phyloP scores from a whole-genome alignment of 768 basidiomycete species.

The Phylloporus arenicola region DNA sequence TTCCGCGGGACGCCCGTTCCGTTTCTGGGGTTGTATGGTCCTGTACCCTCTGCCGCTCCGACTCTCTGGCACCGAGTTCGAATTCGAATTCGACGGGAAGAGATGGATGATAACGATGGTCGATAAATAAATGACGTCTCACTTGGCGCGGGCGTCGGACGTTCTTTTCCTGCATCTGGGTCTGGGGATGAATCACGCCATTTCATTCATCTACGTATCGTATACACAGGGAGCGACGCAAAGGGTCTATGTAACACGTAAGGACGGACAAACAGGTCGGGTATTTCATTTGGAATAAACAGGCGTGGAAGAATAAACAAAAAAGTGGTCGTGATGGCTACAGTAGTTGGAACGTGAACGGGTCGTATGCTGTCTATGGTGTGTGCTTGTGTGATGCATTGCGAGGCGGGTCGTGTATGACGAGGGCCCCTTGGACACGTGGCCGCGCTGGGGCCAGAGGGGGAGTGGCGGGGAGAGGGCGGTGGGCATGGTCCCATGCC shows the following conservation, averaged over 20 bases:
- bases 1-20: not conserved
- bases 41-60: not conserved
- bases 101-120: not conserved
- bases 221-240: not conserved
- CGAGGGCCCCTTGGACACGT: not conserved
- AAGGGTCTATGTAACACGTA: not conserved
- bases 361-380: not conserved
- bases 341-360: not conserved
- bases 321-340: not conserved
- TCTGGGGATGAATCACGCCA: not conserved
- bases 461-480: not conserved
- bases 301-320: not conserved
- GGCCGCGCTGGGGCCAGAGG: not conserved
- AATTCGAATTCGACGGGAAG: not conserved
- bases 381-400: not conserved
- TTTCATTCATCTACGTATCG: not conserved
- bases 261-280: slow-evolving; percentile 3
- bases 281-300: slow-evolving; percentile 1
- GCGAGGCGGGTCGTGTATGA: not conserved
- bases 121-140: not conserved
- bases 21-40: not conserved
- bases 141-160: not conserved
- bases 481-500: not conserved
- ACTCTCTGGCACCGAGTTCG: not conserved
- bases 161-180: not conserved